A percentile compares a stretch with the other conserved stretches of the same genome.
Conservation (phyloP, 176 grass and related monocot genomes). For the Chloris gayana region DNA sequence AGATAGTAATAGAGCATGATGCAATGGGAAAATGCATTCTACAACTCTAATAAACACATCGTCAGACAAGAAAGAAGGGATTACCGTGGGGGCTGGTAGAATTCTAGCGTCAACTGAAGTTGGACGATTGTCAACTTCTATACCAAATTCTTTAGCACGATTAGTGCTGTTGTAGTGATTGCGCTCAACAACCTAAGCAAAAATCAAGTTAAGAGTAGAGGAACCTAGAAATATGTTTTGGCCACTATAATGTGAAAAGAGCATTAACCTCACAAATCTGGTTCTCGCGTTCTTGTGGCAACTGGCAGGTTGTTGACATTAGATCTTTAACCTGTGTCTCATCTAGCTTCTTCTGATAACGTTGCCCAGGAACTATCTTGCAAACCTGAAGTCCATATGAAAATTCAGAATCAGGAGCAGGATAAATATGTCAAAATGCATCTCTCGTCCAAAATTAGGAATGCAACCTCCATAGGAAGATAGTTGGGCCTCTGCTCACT, state of each 20-base stretch:
- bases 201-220: conserved; percentile 18
- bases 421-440: conserved; percentile 2
- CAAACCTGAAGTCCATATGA: conserved; percentile 50
- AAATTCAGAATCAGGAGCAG: conserved; percentile 18
- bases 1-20: background rate
- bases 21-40: background rate
- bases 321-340: conserved; percentile 40
- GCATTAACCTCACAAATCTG: conserved; percentile 50
- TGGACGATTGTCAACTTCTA: conserved; percentile 53
- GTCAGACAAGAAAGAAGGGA: conserved; percentile 6
- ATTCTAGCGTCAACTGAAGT: conserved; percentile 58
- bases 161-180: conserved; percentile 54
- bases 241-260: background rate
- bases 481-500: conserved; percentile 61
- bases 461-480: conserved; percentile 74
- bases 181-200: conserved; percentile 39
- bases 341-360: conserved; percentile 60
- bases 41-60: background rate
- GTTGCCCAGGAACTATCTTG: conserved; percentile 62
- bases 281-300: conserved; percentile 14
- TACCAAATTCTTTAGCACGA: conserved; percentile 69
- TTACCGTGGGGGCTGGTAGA: conserved; percentile 54
- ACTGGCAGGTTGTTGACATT: conserved; percentile 43
- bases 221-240: conserved; percentile 7
- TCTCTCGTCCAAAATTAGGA: conserved; percentile 18